A percentile compares a stretch with the other conserved stretches of the same genome.
Conservation (phyloP, 495 filamentous ascomycete species). For the Tirmania nivea region DNA sequence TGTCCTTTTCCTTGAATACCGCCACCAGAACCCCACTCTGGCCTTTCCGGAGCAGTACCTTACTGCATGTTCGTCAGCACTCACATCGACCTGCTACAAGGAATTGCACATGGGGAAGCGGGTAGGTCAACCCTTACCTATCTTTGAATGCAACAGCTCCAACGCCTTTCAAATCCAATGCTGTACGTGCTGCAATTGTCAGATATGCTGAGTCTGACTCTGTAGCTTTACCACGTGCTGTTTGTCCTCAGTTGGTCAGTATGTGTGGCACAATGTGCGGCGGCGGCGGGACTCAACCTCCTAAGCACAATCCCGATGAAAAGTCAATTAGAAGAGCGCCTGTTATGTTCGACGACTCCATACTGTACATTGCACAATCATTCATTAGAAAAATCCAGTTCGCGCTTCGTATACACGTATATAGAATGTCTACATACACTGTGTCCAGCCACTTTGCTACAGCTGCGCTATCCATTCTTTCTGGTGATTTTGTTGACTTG, state of each 20-base stretch:
- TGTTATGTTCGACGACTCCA: slow-evolving; percentile 16
- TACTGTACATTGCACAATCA: slow-evolving; percentile 7
- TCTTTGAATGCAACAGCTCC: slow-evolving; percentile 18
- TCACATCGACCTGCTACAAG: no score
- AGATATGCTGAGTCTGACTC: slow-evolving; percentile 21
- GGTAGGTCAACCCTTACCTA: slow-evolving; percentile 4
- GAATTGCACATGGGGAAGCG: neutral
- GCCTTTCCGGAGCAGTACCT: slow-evolving; percentile 14
- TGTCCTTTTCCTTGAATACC: slow-evolving; percentile 18
- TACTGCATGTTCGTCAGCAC: slow-evolving; percentile 1
- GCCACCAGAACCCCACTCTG: slow-evolving; percentile 12
- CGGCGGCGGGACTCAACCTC: neutral
- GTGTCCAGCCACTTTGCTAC: slow-evolving; percentile 15
- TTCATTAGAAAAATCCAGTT: neutral
- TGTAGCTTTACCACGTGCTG: slow-evolving; percentile 17
- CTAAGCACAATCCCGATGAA: slow-evolving; percentile 11
- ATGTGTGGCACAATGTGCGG: neutral
- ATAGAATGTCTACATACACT: slow-evolving; percentile 8
- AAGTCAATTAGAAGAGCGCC: slow-evolving; percentile 20
- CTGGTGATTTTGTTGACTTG: neutral
- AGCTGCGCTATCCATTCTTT: slow-evolving; percentile 16
- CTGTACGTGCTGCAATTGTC: slow-evolving; percentile 13
- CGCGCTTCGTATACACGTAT: neutral
- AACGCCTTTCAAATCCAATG: slow-evolving; percentile 17
- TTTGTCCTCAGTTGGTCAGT: neutral